Percentiles rank a stretch among this genome's conserved stretches.
Conservation (phyloP, 176 grass and related monocot species). For the Paspalum notatum region DNA sequence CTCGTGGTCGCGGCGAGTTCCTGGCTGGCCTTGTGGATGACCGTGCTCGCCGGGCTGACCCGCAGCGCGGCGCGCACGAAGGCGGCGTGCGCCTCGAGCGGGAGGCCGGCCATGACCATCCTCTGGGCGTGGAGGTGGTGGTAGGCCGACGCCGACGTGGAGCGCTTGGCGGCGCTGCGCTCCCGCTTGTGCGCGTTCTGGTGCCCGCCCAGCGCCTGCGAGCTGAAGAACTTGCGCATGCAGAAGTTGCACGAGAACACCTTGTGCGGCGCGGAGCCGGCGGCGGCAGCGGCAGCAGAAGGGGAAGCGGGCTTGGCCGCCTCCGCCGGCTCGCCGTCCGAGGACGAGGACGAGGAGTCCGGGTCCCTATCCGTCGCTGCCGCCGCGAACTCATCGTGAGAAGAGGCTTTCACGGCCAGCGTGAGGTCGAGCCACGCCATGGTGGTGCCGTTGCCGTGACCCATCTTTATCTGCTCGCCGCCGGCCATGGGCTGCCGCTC, state of each 20-base stretch:
- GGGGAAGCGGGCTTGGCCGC: not conserved
- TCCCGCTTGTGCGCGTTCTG: conserved; percentile 96
- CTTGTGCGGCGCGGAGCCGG: conserved; percentile 50
- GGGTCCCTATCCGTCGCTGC: conserved; percentile 17
- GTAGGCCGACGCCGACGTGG: conserved; percentile 26
- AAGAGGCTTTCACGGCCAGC: conserved; percentile 39
- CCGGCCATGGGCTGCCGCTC: not conserved
- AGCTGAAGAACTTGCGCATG: conserved; percentile 92
- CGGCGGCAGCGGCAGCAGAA: not conserved
- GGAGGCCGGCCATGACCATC: conserved; percentile 63
- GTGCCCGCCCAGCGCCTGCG: conserved; percentile 85
- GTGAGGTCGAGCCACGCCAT: conserved; percentile 66
- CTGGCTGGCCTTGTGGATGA: conserved; percentile 51
- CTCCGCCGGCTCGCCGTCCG: conserved; percentile 36
- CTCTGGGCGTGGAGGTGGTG: conserved; percentile 55
- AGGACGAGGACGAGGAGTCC: conserved; percentile 25
- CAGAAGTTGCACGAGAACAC: conserved; percentile 97
- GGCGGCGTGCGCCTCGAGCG: conserved; percentile 72
- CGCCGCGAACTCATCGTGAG: not conserved
- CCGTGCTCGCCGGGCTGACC: conserved; percentile 46
- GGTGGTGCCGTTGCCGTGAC: not conserved
- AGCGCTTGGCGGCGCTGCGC: conserved; percentile 71
- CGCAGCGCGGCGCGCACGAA: conserved; percentile 52
- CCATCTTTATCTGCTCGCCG: conserved; percentile 27
- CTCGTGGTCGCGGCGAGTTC: conserved; percentile 9